These are phyloP conservation scores for Tetrahymena borealis DNA, from an alignment of 73 alveolate genomes.

Conservation along the genomic window DNA sequence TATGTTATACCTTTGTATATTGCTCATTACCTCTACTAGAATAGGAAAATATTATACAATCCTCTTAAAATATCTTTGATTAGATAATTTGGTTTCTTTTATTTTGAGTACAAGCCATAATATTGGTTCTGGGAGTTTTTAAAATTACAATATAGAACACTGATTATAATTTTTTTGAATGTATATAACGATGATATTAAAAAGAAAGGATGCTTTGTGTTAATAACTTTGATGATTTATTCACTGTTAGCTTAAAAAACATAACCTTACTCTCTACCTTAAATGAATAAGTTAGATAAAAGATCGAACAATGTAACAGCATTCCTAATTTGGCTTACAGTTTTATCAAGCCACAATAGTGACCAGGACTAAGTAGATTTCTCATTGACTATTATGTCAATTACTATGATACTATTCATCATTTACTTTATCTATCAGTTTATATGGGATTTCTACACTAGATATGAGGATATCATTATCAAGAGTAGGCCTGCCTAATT, in stretches of 20 bases:
- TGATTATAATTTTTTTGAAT: neutral
- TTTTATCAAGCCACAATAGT: neutral
- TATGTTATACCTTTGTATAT: neutral
- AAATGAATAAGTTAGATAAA: neutral
- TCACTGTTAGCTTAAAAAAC: neutral
- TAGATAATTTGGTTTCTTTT: neutral
- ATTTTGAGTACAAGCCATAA: neutral
- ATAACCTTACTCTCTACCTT: neutral
- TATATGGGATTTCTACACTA: neutral
- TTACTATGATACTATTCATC: neutral
- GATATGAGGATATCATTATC: neutral
- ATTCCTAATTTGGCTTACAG: neutral
- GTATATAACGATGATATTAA: neutral
- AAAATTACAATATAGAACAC: neutral
- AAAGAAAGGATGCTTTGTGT: neutral
- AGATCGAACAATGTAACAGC: neutral
- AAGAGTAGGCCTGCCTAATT: neutral
- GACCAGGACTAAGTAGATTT: neutral
- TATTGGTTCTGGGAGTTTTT: neutral
- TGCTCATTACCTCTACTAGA: neutral
- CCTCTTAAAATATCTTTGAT: neutral
- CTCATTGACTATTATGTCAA: neutral
- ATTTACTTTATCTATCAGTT: neutral
- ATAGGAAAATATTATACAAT: neutral
- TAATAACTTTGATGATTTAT: neutral